Evolutionary conservation across 495 filamentous ascomycete species (phyloP).

Genomic region (Annulohypoxylon stygium): DNA sequence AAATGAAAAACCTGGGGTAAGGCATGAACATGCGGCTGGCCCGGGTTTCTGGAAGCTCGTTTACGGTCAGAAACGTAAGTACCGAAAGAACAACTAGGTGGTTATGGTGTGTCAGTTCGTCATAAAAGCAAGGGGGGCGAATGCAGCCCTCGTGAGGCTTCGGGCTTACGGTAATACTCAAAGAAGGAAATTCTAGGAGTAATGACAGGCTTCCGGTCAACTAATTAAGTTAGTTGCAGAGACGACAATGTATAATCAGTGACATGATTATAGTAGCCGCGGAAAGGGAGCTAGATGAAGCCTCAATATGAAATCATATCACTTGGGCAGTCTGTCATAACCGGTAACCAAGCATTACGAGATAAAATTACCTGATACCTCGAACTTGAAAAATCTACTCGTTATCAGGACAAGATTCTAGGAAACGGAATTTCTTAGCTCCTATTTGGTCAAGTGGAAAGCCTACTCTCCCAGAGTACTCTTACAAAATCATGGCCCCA

Average conservation of each 20-base stretch:
- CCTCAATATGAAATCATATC: constrained; percentile 1
- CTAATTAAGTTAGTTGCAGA: constrained; percentile 1
- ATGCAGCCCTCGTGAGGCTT: constrained; percentile 19
- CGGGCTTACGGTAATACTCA: constrained; percentile 29
- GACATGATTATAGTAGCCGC: background rate
- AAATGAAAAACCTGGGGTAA: constrained; percentile 42
- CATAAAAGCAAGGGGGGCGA: background rate
- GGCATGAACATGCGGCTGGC: constrained; percentile 28
- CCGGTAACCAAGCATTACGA: background rate
- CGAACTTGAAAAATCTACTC: background rate
- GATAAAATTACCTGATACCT: no score
- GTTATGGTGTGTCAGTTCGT: constrained; percentile 19
- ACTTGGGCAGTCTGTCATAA: background rate
- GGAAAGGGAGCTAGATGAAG: constrained; percentile 9
- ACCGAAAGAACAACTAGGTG: constrained; percentile 19
- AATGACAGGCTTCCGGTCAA: constrained; percentile 8
- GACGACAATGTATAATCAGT: background rate
- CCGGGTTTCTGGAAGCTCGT: constrained; percentile 36
- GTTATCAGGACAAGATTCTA: background rate
- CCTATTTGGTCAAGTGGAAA: background rate
- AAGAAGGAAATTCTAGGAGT: constrained; percentile 19
- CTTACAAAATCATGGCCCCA: constrained; percentile 29
- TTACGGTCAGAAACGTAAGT: constrained; percentile 21
- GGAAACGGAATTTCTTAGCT: background rate
- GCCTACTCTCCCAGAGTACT: background rate